A percentile compares a stretch with the other conserved stretches of the same genome.
These are phyloP conservation scores for Pugionium dolabratum DNA, from an alignment of 345 rosid species.

Conservation along the genomic window DNA sequence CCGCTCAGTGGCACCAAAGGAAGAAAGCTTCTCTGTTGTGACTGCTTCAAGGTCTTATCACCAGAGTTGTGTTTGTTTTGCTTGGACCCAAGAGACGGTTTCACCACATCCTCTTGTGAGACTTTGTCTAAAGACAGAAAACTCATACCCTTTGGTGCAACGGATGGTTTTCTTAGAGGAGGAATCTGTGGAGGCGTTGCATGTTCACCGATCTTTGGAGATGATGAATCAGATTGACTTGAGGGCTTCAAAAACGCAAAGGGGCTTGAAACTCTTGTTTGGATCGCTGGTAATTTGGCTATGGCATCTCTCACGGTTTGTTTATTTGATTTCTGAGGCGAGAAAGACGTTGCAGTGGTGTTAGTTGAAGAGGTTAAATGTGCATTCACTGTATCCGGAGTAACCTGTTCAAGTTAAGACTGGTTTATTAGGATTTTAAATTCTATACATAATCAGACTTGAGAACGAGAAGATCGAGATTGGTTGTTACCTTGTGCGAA, in stretches of 20 bases:
- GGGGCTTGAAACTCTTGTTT: conserved; percentile 35
- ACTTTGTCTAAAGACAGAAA: conserved; percentile 62
- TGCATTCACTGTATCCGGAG: conserved; percentile 27
- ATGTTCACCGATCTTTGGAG: conserved; percentile 35
- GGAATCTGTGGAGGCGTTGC: conserved; percentile 30
- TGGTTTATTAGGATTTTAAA: conserved; percentile 15
- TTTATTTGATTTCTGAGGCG: conserved; percentile 31
- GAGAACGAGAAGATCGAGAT: conserved; percentile 17
- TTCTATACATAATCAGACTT: conserved; percentile 4
- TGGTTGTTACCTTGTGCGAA: conserved; percentile 72
- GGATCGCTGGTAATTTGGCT: conserved; percentile 28
- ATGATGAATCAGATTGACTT: conserved; percentile 30
- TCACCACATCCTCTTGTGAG: conserved; percentile 31
- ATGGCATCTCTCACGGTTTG: conserved; percentile 36
- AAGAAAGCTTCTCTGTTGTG: conserved; percentile 16
- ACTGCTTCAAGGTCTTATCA: conserved; percentile 27
- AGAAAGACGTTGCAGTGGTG: conserved; percentile 21
- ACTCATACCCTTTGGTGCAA: conserved; percentile 45
- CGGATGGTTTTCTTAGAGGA: conserved; percentile 27
- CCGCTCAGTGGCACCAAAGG: conserved; percentile 31
- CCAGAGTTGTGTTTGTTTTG: conserved; percentile 25
- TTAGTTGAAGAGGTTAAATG: conserved; percentile 30
- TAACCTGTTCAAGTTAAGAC: conserved; percentile 29
- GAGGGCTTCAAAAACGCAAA: conserved; percentile 28
- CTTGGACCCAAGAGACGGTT: conserved; percentile 14